A percentile compares a stretch with the other conserved stretches of the same genome.
Evolutionary conservation across 1,284 basidiomycete species (phyloP).

Genomic region (Trichosporon faecale): DNA sequence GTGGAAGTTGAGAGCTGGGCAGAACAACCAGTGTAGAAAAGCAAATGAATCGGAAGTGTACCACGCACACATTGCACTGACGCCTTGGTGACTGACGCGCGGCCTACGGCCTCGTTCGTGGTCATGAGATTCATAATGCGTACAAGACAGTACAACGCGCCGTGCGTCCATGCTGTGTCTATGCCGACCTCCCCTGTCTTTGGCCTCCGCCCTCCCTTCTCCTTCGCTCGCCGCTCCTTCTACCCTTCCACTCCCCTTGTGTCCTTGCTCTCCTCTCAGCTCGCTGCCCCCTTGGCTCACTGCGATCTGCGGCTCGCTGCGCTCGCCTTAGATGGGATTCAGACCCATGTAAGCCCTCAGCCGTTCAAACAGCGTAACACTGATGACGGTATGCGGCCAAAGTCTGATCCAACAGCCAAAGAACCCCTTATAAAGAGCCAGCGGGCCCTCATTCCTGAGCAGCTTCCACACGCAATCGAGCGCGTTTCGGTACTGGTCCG

Average conservation of each 20-base stretch:
- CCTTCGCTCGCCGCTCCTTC: neutral
- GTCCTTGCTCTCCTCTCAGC: too few relatives aligned
- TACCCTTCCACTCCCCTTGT: neutral
- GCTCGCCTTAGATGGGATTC: slow-evolving; percentile 22
- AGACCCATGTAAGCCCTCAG: slow-evolving; percentile 19
- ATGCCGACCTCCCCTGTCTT: neutral
- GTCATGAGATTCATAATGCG: slow-evolving; percentile 2
- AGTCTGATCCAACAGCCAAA: slow-evolving; percentile 27
- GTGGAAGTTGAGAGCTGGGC: too few relatives aligned
- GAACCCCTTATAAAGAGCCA: slow-evolving; percentile 29
- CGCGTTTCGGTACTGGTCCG: slow-evolving; percentile 13
- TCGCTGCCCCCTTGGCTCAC: too few relatives aligned
- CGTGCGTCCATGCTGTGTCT: too few relatives aligned
- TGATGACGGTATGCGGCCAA: slow-evolving; percentile 28
- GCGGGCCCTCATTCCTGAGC: slow-evolving; percentile 21
- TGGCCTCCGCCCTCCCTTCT: too few relatives aligned
- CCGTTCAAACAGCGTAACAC: slow-evolving; percentile 22
- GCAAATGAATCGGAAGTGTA: too few relatives aligned
- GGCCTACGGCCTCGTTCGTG: neutral
- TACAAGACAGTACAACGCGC: neutral
- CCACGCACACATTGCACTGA: too few relatives aligned
- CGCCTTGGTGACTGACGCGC: too few relatives aligned
- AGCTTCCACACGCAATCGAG: slow-evolving; percentile 20
- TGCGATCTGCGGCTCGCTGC: neutral
- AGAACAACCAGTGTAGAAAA: too few relatives aligned